Conservation (phyloP, 306 rosid genomes). For the Fragaria vesca region DNA sequence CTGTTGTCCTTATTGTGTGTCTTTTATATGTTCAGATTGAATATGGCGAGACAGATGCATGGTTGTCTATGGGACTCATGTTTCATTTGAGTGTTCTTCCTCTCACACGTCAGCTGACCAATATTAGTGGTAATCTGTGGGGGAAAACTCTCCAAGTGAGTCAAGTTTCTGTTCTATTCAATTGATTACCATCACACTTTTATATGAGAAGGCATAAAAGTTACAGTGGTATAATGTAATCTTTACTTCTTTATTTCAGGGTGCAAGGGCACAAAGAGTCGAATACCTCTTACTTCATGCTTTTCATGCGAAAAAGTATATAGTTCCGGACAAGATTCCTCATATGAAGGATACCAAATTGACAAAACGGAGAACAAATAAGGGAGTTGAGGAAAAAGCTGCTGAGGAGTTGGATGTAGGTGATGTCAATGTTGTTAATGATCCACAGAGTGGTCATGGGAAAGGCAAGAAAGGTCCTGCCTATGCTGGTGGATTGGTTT, state of each 20-base stretch:
- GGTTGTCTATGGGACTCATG: slow-evolving; percentile 99
- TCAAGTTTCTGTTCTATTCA: slow-evolving; percentile 9
- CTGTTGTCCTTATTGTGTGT: slow-evolving; percentile 1
- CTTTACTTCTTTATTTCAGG: slow-evolving; percentile 45
- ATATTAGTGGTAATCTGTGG: slow-evolving; percentile 94
- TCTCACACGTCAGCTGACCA: slow-evolving; percentile 94
- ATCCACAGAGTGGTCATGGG: slow-evolving; percentile 50
- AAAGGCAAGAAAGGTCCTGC: slow-evolving; percentile 81
- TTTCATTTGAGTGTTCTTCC: slow-evolving; percentile 96
- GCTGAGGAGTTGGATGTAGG: slow-evolving; percentile 52
- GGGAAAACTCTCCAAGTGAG: slow-evolving; percentile 94
- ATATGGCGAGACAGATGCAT: slow-evolving; percentile 94
- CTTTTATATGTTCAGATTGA: slow-evolving; percentile 64
- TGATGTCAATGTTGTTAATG: slow-evolving; percentile 44
- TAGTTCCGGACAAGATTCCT: slow-evolving; percentile 82
- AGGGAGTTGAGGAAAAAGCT: slow-evolving; percentile 44
- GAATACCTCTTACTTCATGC: slow-evolving; percentile 95
- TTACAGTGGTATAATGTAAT: slow-evolving; percentile 19
- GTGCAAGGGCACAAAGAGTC: slow-evolving; percentile 98
- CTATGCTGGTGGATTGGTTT: slow-evolving; percentile 92
- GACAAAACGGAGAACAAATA: slow-evolving; percentile 49
- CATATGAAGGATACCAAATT: slow-evolving; percentile 57
- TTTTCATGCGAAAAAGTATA: slow-evolving; percentile 84
- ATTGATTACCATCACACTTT: slow-evolving; percentile 27
- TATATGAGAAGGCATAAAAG: slow-evolving; percentile 12